Evolutionary conservation across 2,329 filamentous ascomycete species (phyloP).

Genomic region (Diaporthe vexans): DNA sequence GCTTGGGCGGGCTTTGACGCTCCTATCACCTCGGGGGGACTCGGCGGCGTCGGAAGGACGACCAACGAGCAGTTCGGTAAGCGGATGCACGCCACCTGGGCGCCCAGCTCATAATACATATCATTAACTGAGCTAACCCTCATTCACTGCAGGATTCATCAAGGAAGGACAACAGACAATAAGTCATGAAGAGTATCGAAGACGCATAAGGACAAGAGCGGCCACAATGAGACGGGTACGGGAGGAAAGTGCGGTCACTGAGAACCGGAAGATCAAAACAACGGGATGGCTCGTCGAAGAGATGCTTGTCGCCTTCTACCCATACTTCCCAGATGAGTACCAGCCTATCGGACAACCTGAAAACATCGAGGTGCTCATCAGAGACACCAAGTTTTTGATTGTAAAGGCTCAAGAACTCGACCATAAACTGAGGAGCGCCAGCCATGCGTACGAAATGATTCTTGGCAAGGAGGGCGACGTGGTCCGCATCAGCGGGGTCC

Average conservation of each 20-base stretch:
- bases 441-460: not conserved
- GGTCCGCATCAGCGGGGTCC: not conserved
- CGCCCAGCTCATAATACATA: not conserved
- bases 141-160: not conserved
- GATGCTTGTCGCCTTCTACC: constrained; percentile 8
- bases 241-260: not conserved
- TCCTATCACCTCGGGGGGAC: not conserved
- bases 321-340: constrained; percentile 16
- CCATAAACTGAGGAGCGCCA: not conserved
- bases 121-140: not conserved
- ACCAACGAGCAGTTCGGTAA: not conserved
- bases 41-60: not conserved
- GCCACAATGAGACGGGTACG: not conserved
- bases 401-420: constrained; percentile 20
- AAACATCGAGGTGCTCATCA: constrained; percentile 13
- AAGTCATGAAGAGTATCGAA: not conserved
- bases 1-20: constrained; percentile 18
- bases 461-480: not conserved
- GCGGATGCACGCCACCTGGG: not conserved
- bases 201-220: not conserved
- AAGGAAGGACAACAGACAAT: too few relatives aligned
- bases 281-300: not conserved
- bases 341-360: not conserved
- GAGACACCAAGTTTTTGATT: not conserved
- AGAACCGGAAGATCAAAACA: not conserved